phyloP scores from a whole-genome alignment of 2,329 filamentous ascomycete genomes.

The Epicoccum nigrum region DNA sequence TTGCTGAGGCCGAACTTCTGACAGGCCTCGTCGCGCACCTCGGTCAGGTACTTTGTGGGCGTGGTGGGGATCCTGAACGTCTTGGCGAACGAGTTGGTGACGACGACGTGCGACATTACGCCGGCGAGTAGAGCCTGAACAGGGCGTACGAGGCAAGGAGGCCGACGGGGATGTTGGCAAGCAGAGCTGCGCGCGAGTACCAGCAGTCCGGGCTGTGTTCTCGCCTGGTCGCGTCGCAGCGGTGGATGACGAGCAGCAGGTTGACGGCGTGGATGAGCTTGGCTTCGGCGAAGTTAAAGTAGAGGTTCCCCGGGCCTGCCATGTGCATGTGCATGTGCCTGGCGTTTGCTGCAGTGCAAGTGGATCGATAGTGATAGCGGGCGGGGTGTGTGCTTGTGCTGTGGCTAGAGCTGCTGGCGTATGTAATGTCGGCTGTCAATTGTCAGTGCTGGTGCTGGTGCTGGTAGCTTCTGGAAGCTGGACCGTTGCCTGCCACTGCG shows the following conservation, averaged over 20 bases:
- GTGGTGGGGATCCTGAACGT: constrained; percentile 82
- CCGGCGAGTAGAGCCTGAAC: constrained; percentile 38
- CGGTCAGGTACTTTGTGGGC: constrained; percentile 79
- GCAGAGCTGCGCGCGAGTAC: constrained; percentile 34
- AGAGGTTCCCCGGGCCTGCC: constrained; percentile 42
- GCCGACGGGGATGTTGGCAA: constrained; percentile 35
- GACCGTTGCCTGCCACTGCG: neutral
- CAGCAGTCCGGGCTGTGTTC: constrained; percentile 34
- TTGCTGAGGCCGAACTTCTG: constrained; percentile 75
- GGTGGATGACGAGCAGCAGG: constrained; percentile 36
- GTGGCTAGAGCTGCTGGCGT: neutral
- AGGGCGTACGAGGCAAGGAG: constrained; percentile 34
- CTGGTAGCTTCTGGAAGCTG: constrained; percentile 15
- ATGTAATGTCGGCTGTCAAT: too few species aligned
- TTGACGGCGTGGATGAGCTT: constrained; percentile 42
- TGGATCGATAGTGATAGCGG: neutral
- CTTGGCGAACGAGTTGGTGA: constrained; percentile 80
- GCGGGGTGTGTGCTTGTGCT: neutral
- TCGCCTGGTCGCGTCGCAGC: constrained; percentile 35
- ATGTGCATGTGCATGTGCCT: constrained; percentile 39
- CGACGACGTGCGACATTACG: constrained; percentile 89
- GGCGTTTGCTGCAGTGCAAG: constrained; percentile 1
- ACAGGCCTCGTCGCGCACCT: constrained; percentile 88
- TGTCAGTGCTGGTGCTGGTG: too few species aligned
- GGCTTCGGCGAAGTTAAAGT: constrained; percentile 40